phyloP scores from a whole-genome alignment of 2,329 filamentous ascomycete genomes.

The Ascochyta fabae region DNA sequence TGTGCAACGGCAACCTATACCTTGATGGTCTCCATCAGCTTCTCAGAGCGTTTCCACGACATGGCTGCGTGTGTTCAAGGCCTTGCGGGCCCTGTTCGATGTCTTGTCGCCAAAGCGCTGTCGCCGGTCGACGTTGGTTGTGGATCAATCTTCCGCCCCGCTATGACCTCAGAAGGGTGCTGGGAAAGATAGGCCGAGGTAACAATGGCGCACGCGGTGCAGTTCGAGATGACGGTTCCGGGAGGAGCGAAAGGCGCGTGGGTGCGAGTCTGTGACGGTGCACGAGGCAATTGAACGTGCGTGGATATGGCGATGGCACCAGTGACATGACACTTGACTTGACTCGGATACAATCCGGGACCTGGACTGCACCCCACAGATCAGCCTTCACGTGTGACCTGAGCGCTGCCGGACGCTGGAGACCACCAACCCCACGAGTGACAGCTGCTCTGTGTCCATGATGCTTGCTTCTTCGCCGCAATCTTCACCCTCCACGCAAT shows the following conservation, averaged over 20 bases:
- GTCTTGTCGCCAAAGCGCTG: constrained; percentile 42
- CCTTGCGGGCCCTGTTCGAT: constrained; percentile 40
- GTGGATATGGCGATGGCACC: constrained; percentile 11
- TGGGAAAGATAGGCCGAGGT: constrained; percentile 1
- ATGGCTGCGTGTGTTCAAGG: constrained; percentile 62
- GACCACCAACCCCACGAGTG: background rate
- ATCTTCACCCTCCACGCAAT: background rate
- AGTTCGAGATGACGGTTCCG: background rate
- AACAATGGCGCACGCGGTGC: constrained; percentile 9
- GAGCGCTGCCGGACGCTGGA: constrained; percentile 1
- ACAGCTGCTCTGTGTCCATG: background rate
- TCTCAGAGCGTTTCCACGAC: constrained; percentile 91
- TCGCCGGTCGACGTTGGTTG: constrained; percentile 9
- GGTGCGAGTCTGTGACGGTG: constrained; percentile 3
- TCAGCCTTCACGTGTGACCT: constrained; percentile 11
- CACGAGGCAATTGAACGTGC: constrained; percentile 12
- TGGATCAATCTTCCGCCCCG: constrained; percentile 10
- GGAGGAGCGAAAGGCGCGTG: background rate
- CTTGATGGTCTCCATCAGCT: constrained; percentile 95
- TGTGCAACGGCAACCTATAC: constrained; percentile 27
- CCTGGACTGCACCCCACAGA: constrained; percentile 13
- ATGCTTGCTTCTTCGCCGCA: background rate
- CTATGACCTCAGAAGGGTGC: constrained; percentile 10
- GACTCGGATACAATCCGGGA: constrained; percentile 7
- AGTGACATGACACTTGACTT: background rate